These are phyloP conservation scores for Candida chauliodis DNA, from an alignment of 805 yeast species.

Conservation along the genomic window DNA sequence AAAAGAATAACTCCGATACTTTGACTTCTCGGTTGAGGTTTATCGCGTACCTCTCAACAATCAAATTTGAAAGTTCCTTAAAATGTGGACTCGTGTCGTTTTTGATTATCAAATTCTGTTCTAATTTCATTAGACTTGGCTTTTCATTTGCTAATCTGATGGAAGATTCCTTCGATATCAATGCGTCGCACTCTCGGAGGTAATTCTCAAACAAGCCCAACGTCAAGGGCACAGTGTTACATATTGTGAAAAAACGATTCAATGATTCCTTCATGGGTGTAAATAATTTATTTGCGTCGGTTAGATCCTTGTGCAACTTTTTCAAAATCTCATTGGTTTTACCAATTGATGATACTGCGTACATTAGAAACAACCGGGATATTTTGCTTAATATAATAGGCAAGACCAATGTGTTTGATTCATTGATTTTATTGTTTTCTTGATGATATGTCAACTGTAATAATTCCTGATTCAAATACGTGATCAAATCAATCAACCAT, in stretches of 20 bases:
- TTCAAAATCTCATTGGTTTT: conserved; percentile 55
- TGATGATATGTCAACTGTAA: conserved; percentile 38
- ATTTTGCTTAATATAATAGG: conserved; percentile 66
- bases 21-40: conserved; percentile 43
- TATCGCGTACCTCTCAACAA: conserved; percentile 47
- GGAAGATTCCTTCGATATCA: conserved; percentile 28
- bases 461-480: conserved; percentile 70
- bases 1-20: conserved; percentile 54
- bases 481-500: conserved; percentile 81
- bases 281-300: conserved; percentile 37
- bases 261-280: conserved; percentile 53
- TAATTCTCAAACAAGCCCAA: conserved; percentile 57
- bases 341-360: conserved; percentile 63
- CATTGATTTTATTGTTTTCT: conserved; percentile 17
- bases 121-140: conserved; percentile 44
- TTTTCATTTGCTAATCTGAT: conserved; percentile 18
- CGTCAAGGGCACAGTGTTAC: conserved; percentile 51
- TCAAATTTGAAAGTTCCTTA: conserved; percentile 34
- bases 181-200: conserved; percentile 52
- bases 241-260: conserved; percentile 45
- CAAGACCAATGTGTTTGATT: conserved; percentile 43
- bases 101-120: conserved; percentile 57
- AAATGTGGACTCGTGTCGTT: conserved; percentile 54
- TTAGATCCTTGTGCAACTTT: conserved; percentile 52
- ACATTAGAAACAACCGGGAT: conserved; percentile 63